phyloP scores from a whole-genome alignment of 768 basidiomycete species.

The Leccinum incarnatum region DNA sequence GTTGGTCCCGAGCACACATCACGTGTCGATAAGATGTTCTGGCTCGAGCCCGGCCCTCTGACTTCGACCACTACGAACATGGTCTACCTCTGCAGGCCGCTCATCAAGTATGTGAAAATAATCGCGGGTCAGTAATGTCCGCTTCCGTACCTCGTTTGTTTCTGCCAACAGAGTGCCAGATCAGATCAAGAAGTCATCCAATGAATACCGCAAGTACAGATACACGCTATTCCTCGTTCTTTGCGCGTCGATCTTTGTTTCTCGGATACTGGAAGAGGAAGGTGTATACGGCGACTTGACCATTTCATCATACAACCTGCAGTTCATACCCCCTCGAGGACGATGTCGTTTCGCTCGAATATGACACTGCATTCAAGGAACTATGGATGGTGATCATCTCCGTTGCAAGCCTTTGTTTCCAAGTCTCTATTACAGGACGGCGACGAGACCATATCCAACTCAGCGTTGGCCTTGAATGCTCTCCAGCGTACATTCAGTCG shows the following conservation, averaged over 20 bases:
- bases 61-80: conserved; percentile 83
- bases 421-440: conserved; percentile 60
- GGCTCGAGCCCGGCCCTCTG: conserved; percentile 90
- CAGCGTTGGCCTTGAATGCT: conserved; percentile 80
- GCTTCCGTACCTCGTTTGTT: neutral
- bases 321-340: conserved; percentile 90
- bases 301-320: conserved; percentile 83
- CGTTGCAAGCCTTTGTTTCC: neutral
- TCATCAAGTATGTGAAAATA: too few species aligned
- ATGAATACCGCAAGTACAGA: conserved; percentile 70
- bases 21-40: conserved; percentile 97
- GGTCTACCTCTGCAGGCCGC: conserved; percentile 34
- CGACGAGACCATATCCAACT: conserved; percentile 89
- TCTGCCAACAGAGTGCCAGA: conserved; percentile 49
- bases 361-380: conserved; percentile 82
- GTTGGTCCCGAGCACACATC: neutral
- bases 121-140: conserved; percentile 52
- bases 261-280: conserved; percentile 87
- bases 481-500: conserved; percentile 83
- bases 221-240: conserved; percentile 90
- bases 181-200: conserved; percentile 82
- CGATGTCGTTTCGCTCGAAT: conserved; percentile 89
- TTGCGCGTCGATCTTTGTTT: conserved; percentile 80
- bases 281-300: conserved; percentile 96
- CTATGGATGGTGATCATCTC: conserved; percentile 71